Evolutionary conservation across 192 early-diverging fungal species (phyloP).

Genomic region (Coemansia pectinata): DNA sequence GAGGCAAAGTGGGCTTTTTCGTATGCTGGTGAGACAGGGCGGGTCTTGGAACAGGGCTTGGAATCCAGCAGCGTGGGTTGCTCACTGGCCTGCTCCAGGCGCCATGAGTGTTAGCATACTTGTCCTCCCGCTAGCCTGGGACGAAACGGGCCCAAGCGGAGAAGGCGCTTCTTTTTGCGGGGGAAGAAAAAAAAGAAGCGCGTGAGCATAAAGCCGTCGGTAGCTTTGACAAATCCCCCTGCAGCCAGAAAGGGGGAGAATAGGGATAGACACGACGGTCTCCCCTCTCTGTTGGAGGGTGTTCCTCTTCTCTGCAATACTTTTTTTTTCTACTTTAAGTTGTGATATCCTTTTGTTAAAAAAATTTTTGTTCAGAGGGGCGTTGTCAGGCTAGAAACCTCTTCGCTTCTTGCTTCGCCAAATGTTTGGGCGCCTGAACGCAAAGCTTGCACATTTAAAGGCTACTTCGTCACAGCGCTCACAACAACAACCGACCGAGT

Average conservation of each 20-base stretch:
- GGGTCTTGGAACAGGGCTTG: not conserved
- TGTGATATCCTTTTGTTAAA: not conserved
- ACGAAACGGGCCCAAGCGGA: slow-evolving; percentile 1
- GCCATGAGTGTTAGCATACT: too few species aligned
- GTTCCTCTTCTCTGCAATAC: not conserved
- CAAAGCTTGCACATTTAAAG: slow-evolving; percentile 55
- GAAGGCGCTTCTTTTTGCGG: not conserved
- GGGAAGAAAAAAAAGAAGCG: not conserved
- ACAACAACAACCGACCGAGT: slow-evolving; percentile 19
- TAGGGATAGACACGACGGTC: slow-evolving; percentile 4
- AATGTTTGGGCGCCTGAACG: slow-evolving; percentile 58
- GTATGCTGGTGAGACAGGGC: not conserved
- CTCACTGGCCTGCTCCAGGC: not conserved
- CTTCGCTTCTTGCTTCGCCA: slow-evolving; percentile 8
- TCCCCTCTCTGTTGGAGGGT: not conserved
- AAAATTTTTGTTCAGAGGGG: not conserved
- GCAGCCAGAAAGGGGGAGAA: not conserved
- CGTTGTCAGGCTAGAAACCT: not conserved
- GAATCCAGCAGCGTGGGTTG: not conserved
- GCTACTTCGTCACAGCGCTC: slow-evolving; percentile 41
- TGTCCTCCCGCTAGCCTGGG: not conserved
- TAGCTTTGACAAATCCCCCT: not conserved
- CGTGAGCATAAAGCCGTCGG: slow-evolving; percentile 1
- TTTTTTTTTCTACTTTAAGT: not conserved
- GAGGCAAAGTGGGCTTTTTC: not conserved